Conservation (phyloP, 495 filamentous ascomycete species). For the Aspergillus sclerotiicarbonarius region DNA sequence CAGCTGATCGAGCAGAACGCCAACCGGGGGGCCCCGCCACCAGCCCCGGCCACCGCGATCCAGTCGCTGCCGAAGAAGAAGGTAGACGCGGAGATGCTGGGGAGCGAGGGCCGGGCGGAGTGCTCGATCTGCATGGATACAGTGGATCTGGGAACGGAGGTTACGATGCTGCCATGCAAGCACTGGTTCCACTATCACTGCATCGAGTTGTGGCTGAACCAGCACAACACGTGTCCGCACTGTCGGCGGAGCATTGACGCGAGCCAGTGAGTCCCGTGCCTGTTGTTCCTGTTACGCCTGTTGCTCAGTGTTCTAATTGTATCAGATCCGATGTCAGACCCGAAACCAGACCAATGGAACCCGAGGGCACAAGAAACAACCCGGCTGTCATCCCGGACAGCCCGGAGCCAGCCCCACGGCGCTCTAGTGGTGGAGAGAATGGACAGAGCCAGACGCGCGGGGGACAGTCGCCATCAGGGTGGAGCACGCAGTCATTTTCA, state of each 20-base stretch:
- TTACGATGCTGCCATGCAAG: conserved; percentile 76
- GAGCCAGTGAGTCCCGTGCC: conserved; percentile 29
- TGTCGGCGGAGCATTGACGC: conserved; percentile 73
- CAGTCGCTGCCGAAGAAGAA: conserved; percentile 66
- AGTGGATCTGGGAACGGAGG: conserved; percentile 69
- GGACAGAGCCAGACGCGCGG: neutral
- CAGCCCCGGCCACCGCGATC: conserved; percentile 74
- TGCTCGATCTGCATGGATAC: conserved; percentile 95
- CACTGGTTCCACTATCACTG: conserved; percentile 90
- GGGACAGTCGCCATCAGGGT: neutral
- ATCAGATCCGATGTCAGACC: no score
- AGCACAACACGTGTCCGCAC: conserved; percentile 89
- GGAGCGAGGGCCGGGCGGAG: conserved; percentile 63
- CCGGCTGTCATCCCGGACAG: conserved; percentile 31
- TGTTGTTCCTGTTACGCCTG: neutral
- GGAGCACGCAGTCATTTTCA: neutral
- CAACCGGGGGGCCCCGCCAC: conserved; percentile 74
- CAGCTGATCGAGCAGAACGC: conserved; percentile 80
- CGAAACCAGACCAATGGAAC: neutral
- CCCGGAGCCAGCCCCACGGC: conserved; percentile 22
- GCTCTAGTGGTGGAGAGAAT: conserved; percentile 5
- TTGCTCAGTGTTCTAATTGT: neutral
- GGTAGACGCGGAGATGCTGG: conserved; percentile 64
- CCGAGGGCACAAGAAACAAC: conserved; percentile 32
- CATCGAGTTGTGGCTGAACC: conserved; percentile 73